A percentile compares a stretch with the other conserved stretches of the same genome.
Evolutionary conservation across 2,329 filamentous ascomycete genomes (phyloP).

Genomic region (Fusarium duplospermum): DNA sequence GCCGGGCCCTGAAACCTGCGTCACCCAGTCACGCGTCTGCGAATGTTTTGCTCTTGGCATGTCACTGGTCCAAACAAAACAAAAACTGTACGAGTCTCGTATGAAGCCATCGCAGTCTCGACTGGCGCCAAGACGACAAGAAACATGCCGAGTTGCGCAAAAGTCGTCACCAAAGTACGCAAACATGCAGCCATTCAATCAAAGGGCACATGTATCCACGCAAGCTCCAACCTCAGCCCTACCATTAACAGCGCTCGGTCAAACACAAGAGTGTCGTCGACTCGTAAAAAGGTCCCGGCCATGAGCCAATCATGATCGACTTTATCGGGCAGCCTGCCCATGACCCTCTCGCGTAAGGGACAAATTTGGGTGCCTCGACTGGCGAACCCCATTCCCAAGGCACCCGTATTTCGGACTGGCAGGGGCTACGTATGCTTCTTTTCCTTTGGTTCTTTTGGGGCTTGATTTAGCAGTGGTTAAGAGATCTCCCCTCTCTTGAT

Average conservation of each 20-base stretch:
- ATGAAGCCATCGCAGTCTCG: slow-evolving; percentile 24
- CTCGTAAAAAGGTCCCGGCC: slow-evolving; percentile 12
- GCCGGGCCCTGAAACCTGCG: slow-evolving; percentile 29
- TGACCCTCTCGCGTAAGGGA: slow-evolving; percentile 24
- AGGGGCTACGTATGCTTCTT: slow-evolving; percentile 41
- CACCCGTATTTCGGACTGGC: slow-evolving; percentile 42
- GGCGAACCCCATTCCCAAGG: slow-evolving; percentile 40
- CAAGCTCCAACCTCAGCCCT: slow-evolving; percentile 37
- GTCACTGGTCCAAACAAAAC: slow-evolving; percentile 7
- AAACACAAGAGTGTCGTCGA: slow-evolving; percentile 12
- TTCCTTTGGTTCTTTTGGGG: not conserved
- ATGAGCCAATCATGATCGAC: slow-evolving; percentile 37
- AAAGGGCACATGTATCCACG: slow-evolving; percentile 34
- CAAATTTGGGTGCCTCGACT: slow-evolving; percentile 34
- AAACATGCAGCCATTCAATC: slow-evolving; percentile 20
- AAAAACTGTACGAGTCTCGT: not conserved
- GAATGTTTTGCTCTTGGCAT: slow-evolving; percentile 18
- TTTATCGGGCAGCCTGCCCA: slow-evolving; percentile 47
- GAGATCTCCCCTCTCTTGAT: not conserved
- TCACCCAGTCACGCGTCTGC: slow-evolving; percentile 11
- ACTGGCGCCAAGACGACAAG: slow-evolving; percentile 7
- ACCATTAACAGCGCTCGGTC: slow-evolving; percentile 6
- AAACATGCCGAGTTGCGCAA: not conserved
- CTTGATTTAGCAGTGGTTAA: not conserved
- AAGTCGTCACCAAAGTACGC: slow-evolving; percentile 16